Percentiles rank a stretch among this genome's conserved stretches.
phyloP scores from a whole-genome alignment of 345 rosid genomes.

The Aquilaria sinensis region DNA sequence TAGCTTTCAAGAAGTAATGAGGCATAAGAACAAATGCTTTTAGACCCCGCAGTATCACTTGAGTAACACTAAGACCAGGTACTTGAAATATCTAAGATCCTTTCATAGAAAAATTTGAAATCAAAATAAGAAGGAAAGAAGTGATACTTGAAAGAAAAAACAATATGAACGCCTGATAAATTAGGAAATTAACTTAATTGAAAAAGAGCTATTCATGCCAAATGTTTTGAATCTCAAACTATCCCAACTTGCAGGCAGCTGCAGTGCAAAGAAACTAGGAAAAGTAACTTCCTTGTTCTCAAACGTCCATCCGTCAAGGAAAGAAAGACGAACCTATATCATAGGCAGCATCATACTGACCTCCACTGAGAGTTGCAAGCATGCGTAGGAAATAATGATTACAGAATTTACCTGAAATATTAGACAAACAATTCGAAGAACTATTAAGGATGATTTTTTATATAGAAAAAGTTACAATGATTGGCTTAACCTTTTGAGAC shows the following conservation, averaged over 20 bases:
- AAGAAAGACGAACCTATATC: conserved; percentile 40
- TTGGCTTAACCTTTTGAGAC: background rate
- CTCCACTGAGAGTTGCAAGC: conserved; percentile 69
- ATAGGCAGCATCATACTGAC: conserved; percentile 63
- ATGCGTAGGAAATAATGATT: conserved; percentile 83
- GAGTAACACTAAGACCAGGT: too few relatives aligned
- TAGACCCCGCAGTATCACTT: too few relatives aligned
- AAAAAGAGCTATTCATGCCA: background rate
- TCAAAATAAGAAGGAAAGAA: too few relatives aligned
- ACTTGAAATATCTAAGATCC: too few relatives aligned
- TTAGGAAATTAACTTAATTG: background rate
- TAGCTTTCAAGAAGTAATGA: background rate
- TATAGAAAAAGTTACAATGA: background rate
- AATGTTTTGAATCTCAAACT: background rate
- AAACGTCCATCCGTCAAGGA: too few relatives aligned
- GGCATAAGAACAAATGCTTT: too few relatives aligned
- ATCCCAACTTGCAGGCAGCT: background rate
- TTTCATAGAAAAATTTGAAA: too few relatives aligned
- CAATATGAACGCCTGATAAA: too few relatives aligned
- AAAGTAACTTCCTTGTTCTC: too few relatives aligned
- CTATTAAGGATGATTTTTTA: background rate
- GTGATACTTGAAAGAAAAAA: too few relatives aligned
- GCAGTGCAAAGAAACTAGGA: too few relatives aligned
- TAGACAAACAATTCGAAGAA: conserved; percentile 4
- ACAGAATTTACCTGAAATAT: conserved; percentile 74